Percentiles rank a stretch among this genome's conserved stretches.
These are phyloP conservation scores for Neofusicoccum kwambonambiense DNA, from an alignment of 2,329 filamentous ascomycete genomes.

Conservation along the genomic window DNA sequence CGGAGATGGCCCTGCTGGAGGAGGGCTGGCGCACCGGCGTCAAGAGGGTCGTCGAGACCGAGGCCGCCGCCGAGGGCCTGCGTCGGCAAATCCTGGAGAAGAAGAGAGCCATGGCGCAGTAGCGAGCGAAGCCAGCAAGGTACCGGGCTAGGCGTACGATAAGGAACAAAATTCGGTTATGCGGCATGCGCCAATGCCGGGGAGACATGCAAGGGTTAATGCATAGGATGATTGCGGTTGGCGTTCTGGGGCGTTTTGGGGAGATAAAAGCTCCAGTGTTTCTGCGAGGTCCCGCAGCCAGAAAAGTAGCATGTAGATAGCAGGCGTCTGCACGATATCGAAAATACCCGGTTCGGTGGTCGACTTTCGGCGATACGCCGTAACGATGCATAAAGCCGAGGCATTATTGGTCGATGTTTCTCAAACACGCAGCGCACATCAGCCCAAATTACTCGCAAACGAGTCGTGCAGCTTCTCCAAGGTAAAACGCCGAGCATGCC, in stretches of 20 bases:
- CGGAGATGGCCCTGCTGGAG: slow-evolving; percentile 72
- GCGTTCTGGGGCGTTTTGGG: slow-evolving; percentile 6
- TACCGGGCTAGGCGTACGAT: not conserved
- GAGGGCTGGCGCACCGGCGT: slow-evolving; percentile 78
- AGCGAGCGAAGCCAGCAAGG: not conserved
- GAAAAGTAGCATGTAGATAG: not conserved
- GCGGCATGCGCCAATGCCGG: not conserved
- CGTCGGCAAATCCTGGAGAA: slow-evolving; percentile 38
- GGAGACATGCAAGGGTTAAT: not conserved
- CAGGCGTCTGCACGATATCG: slow-evolving; percentile 8
- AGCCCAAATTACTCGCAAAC: not conserved
- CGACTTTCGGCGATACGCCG: not conserved
- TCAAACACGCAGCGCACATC: not conserved
- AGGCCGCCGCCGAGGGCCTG: slow-evolving; percentile 76
- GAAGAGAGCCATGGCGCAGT: slow-evolving; percentile 24
- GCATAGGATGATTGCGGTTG: not conserved
- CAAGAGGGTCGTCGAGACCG: slow-evolving; percentile 77
- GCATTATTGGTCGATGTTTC: not conserved
- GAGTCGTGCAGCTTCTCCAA: slow-evolving; percentile 1
- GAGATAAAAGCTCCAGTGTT: slow-evolving; percentile 7
- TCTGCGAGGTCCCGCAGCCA: not conserved
- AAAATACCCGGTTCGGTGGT: not conserved
- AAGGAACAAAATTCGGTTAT: not conserved
- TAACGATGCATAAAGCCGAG: not conserved
- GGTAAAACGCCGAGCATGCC: slow-evolving; percentile 12